A percentile compares a stretch with the other conserved stretches of the same genome.
Conservation (phyloP, 2,329 filamentous ascomycete genomes). For the Ophiocordyceps camponoti-saundersi region DNA sequence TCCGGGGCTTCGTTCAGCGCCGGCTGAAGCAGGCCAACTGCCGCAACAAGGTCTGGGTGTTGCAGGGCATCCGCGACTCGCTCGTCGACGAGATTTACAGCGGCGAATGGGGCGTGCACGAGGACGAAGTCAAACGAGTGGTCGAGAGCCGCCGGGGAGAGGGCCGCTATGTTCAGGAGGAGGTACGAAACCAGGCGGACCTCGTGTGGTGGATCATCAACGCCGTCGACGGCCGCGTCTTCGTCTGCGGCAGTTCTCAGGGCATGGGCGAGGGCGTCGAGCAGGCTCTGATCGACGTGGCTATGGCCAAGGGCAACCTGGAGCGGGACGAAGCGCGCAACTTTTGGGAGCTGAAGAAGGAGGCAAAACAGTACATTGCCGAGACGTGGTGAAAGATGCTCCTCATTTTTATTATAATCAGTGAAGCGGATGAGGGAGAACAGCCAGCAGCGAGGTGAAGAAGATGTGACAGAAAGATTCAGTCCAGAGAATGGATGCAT, state of each 20-base stretch:
- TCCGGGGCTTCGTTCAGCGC: slow-evolving; percentile 93
- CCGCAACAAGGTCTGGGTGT: slow-evolving; percentile 94
- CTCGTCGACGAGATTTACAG: slow-evolving; percentile 91
- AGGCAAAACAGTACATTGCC: slow-evolving; percentile 88
- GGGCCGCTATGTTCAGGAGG: slow-evolving; percentile 89
- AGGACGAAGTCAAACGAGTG: slow-evolving; percentile 70
- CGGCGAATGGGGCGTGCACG: slow-evolving; percentile 89
- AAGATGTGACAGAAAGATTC: no score
- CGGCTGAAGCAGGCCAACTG: slow-evolving; percentile 87
- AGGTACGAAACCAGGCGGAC: slow-evolving; percentile 78
- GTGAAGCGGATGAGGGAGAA: no score
- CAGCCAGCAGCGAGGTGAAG: no score
- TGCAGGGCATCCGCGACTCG: slow-evolving; percentile 87
- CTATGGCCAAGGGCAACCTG: slow-evolving; percentile 82
- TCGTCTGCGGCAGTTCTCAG: slow-evolving; percentile 88
- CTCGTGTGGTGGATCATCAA: slow-evolving; percentile 99
- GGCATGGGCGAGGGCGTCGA: slow-evolving; percentile 98
- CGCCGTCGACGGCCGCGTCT: slow-evolving; percentile 83
- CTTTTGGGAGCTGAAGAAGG: slow-evolving; percentile 87
- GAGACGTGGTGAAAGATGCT: slow-evolving; percentile 41
- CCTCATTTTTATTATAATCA: neutral
- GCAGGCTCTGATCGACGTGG: slow-evolving; percentile 70
- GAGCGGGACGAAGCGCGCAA: slow-evolving; percentile 64
- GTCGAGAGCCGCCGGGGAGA: slow-evolving; percentile 62
- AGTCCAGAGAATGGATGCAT: no score